Conservation (phyloP, 441 rosid genomes). For the Theobroma grandiflorum region DNA sequence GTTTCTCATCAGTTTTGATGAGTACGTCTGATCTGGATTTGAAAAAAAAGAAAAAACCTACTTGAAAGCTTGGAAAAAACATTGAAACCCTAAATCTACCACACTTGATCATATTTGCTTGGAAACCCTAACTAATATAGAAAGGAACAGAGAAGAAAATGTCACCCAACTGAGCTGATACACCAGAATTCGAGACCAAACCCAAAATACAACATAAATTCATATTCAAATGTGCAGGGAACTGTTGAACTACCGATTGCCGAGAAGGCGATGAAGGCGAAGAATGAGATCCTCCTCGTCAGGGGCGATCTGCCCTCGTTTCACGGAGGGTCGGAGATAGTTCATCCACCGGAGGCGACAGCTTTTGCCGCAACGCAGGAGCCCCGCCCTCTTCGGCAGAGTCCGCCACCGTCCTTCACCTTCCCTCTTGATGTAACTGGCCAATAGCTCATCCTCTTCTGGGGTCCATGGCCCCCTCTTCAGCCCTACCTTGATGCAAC, state of each 20-base stretch:
- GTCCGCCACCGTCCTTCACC: conserved; percentile 33
- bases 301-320: conserved; percentile 29
- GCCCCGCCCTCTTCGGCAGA: conserved; percentile 29
- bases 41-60: background rate
- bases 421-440: conserved; percentile 29
- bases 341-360: conserved; percentile 35
- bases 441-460: conserved; percentile 24
- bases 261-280: conserved; percentile 32
- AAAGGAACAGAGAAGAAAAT: background rate
- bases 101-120: background rate
- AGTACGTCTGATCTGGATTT: background rate
- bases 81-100: conserved; percentile 4
- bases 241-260: conserved; percentile 27
- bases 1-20: background rate
- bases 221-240: background rate
- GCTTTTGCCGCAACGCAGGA: conserved; percentile 31
- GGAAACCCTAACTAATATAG: background rate
- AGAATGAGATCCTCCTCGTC: conserved; percentile 34
- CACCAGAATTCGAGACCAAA: background rate
- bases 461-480: conserved; percentile 33
- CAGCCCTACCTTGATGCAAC: conserved; percentile 25
- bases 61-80: background rate
- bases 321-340: conserved; percentile 29
- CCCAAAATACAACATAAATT: background rate
- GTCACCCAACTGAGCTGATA: background rate